A percentile compares a stretch with the other conserved stretches of the same genome.
phyloP scores from a whole-genome alignment of 768 basidiomycete genomes.

The Pisolithus marmoratus region DNA sequence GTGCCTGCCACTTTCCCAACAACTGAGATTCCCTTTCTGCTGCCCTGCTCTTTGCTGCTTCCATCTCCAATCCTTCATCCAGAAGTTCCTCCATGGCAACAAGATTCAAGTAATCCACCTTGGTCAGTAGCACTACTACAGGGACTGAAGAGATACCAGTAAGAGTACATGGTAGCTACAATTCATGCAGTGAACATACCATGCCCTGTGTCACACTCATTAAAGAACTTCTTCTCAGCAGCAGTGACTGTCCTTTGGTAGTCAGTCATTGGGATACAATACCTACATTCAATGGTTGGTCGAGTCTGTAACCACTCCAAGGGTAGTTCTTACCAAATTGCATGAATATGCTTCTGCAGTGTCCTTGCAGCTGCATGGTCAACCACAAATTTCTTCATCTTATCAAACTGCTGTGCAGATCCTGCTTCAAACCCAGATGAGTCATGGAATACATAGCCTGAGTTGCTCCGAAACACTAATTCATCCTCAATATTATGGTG shows the following conservation, averaged over 20 bases:
- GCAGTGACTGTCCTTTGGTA: slow-evolving; percentile 19
- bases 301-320: background rate
- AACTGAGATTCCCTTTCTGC: slow-evolving; percentile 8
- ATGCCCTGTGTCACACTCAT: slow-evolving; percentile 12
- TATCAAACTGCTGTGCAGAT: slow-evolving; percentile 20
- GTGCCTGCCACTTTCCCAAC: background rate
- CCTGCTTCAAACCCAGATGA: slow-evolving; percentile 39
- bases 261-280: slow-evolving; percentile 30
- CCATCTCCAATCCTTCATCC: slow-evolving; percentile 5
- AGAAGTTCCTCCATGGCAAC: slow-evolving; percentile 13
- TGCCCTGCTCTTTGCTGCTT: slow-evolving; percentile 8
- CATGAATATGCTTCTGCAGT: slow-evolving; percentile 29
- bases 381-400: slow-evolving; percentile 27
- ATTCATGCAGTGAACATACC: background rate
- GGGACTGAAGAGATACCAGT: slow-evolving; percentile 24
- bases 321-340: slow-evolving; percentile 28
- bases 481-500: slow-evolving; percentile 27
- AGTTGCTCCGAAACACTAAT: slow-evolving; percentile 27
- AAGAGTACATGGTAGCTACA: background rate
- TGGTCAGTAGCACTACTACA: slow-evolving; percentile 34
- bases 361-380: slow-evolving; percentile 11
- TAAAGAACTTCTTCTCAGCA: slow-evolving; percentile 28
- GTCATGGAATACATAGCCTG: slow-evolving; percentile 36
- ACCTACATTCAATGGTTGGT: slow-evolving; percentile 24
- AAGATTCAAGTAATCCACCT: slow-evolving; percentile 27